phyloP scores from a whole-genome alignment of 225 moss, liverwort and hornwort genomes.

The Physcomitrium patens region DNA sequence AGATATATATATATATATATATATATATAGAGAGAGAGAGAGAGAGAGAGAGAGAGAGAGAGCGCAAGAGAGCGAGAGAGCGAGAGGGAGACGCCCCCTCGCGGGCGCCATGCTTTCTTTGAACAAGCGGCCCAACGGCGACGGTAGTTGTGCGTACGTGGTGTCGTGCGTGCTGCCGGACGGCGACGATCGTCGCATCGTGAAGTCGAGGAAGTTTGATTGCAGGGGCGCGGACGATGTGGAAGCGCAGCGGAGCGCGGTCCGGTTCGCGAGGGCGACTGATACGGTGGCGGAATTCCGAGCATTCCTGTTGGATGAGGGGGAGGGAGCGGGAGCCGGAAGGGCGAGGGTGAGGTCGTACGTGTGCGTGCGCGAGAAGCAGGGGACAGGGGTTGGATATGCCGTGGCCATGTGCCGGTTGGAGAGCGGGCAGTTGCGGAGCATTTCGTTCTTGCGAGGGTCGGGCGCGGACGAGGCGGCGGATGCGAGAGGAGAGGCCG shows the following conservation, averaged over 20 bases:
- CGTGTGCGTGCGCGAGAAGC: constrained; percentile 82
- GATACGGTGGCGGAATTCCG: constrained; percentile 74
- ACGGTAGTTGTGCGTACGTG: constrained; percentile 68
- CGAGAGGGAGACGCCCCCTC: constrained; percentile 1
- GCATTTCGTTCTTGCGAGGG: constrained; percentile 80
- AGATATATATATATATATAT: too few relatives aligned
- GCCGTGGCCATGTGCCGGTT: constrained; percentile 83
- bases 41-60: constrained; percentile 29
- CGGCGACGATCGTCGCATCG: constrained; percentile 52
- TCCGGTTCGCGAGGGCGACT: constrained; percentile 75
- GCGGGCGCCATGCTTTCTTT: constrained; percentile 88
- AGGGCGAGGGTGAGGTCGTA: constrained; percentile 77
- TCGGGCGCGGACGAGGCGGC: constrained; percentile 43
- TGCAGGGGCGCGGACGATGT: constrained; percentile 77
- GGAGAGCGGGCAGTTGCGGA: constrained; percentile 82
- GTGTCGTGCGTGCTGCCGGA: constrained; percentile 82
- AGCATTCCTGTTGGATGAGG: constrained; percentile 74
- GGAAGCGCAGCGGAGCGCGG: constrained; percentile 66
- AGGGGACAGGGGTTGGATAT: constrained; percentile 76
- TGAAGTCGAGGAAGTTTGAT: constrained; percentile 65
- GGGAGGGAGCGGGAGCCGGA: constrained; percentile 52
- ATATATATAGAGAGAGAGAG: constrained; percentile 27
- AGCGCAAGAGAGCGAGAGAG: constrained; percentile 40
- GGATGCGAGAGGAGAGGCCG: constrained; percentile 44
- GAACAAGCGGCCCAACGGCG: constrained; percentile 65